Percentiles rank a stretch among this genome's conserved stretches.
phyloP scores from a whole-genome alignment of 2,329 filamentous ascomycete species.

The Dendryphion nanum region DNA sequence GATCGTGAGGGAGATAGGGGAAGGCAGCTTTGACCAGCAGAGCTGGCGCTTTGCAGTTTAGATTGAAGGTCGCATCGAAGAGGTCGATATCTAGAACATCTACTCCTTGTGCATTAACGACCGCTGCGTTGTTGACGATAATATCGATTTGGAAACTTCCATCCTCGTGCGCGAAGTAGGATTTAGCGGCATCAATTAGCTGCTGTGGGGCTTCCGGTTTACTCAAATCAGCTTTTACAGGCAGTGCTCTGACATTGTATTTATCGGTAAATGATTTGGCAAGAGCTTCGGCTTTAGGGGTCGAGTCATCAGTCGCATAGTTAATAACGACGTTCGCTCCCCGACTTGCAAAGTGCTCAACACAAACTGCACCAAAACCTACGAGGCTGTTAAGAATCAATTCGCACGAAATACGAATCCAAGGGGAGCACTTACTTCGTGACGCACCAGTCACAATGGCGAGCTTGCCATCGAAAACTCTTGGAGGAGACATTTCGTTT shows the following conservation, averaged over 20 bases:
- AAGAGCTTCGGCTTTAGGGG: neutral
- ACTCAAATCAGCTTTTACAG: neutral
- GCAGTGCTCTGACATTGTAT: neutral
- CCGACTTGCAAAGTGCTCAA: neutral
- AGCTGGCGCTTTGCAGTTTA: constrained; percentile 39
- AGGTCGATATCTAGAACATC: neutral
- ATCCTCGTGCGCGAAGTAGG: neutral
- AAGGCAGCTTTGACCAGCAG: constrained; percentile 69
- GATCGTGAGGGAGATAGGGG: constrained; percentile 65
- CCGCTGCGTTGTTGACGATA: neutral
- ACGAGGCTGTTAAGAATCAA: no score
- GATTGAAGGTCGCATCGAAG: neutral
- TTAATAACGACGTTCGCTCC: neutral
- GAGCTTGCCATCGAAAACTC: constrained; percentile 66
- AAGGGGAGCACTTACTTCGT: constrained; percentile 61
- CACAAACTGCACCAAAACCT: neutral
- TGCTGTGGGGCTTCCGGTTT: neutral
- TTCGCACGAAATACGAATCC: no score
- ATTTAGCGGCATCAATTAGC: neutral
- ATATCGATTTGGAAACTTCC: neutral
- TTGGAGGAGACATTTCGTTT: no score
- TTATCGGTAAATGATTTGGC: neutral
- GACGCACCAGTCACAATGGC: constrained; percentile 75
- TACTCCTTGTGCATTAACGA: neutral
- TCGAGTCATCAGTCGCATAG: neutral